Conservation (phyloP, 2,329 filamentous ascomycete species). For the Shiraia bambusicola region DNA sequence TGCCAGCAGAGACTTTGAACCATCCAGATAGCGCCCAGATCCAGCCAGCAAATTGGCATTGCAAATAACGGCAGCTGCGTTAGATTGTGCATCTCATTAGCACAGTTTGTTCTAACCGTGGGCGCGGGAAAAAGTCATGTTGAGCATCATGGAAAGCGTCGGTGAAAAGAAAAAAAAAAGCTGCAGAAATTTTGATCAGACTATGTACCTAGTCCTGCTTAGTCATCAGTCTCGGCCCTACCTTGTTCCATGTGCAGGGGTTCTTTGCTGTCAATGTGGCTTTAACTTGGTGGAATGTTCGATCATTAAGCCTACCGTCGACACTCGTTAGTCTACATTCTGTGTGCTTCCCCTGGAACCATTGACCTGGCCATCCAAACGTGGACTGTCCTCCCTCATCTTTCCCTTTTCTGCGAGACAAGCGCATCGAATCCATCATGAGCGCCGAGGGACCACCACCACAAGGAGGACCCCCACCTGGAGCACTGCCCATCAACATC, state of each 20-base stretch:
- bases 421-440: slow-evolving; percentile 15
- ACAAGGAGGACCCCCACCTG: slow-evolving; percentile 20
- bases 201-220: slow-evolving; percentile 5
- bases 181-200: slow-evolving; percentile 9
- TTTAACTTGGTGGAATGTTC: slow-evolving; percentile 11
- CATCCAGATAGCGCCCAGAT: too few relatives aligned
- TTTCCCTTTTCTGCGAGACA: slow-evolving; percentile 3
- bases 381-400: too few relatives aligned
- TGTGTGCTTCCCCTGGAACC: too few relatives aligned
- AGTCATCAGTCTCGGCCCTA: slow-evolving; percentile 9
- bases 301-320: slow-evolving; percentile 16
- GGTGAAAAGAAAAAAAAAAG: neutral
- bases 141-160: too few relatives aligned
- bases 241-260: slow-evolving; percentile 4
- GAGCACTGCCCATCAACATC: slow-evolving; percentile 20
- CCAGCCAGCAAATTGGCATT: too few relatives aligned
- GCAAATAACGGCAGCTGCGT: too few relatives aligned
- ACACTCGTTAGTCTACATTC: neutral
- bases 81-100: too few relatives aligned
- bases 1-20: too few relatives aligned
- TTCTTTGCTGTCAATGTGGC: slow-evolving; percentile 18
- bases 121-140: neutral
- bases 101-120: too few relatives aligned
- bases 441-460: slow-evolving; percentile 24
- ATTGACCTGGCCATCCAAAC: too few relatives aligned